These are phyloP conservation scores for Musa itinerans DNA, from an alignment of 176 grass and related monocot species.

Conservation along the genomic window DNA sequence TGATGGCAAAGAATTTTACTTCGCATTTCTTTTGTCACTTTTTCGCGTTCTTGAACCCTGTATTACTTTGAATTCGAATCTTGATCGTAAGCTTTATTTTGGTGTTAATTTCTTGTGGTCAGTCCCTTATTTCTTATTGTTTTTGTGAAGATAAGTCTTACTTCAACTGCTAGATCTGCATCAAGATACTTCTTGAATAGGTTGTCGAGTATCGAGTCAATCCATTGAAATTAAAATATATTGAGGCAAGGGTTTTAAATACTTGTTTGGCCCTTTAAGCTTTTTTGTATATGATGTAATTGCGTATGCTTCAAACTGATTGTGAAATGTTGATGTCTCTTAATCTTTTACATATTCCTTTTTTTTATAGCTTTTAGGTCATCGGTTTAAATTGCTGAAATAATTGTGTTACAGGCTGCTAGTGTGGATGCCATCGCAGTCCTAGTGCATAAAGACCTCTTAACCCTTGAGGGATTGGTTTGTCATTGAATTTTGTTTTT, in stretches of 20 bases:
- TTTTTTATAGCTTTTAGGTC: not conserved
- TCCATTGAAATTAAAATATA: not conserved
- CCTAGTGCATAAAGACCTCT: constrained; percentile 54
- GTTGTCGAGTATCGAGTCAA: not conserved
- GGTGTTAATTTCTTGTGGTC: no score
- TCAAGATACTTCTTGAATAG: not conserved
- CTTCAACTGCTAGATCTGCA: not conserved
- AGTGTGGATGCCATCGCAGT: constrained; percentile 42
- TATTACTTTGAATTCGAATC: not conserved
- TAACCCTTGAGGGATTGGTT: constrained; percentile 77
- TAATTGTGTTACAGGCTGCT: constrained; percentile 37
- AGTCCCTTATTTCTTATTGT: not conserved
- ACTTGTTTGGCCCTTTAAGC: not conserved
- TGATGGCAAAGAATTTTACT: not conserved
- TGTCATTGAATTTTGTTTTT: not conserved
- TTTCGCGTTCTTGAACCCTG: not conserved
- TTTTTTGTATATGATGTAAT: not conserved
- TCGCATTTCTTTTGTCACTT: not conserved
- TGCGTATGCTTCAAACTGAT: not conserved
- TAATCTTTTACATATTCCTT: not conserved
- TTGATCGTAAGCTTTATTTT: not conserved
- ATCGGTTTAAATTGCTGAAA: constrained; percentile 18
- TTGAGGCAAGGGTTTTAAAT: not conserved
- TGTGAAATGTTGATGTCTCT: not conserved
- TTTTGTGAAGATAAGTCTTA: not conserved